Conservation (phyloP, 805 yeast genomes). For the Pichia cephalocereana region DNA sequence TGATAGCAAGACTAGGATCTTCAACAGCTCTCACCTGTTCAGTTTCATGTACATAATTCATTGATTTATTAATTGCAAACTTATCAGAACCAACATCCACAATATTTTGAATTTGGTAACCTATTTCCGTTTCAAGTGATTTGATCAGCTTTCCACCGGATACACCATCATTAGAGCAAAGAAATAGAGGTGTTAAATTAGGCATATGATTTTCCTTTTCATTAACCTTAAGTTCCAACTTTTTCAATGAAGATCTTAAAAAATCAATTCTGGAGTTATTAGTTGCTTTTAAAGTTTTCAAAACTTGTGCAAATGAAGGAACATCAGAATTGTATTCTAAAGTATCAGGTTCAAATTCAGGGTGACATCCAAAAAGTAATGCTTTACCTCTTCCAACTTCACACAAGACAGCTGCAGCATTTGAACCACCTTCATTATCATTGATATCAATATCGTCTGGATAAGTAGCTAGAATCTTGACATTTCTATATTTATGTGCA, state of each 20-base stretch:
- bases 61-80: constrained; percentile 38
- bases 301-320: constrained; percentile 25
- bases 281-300: constrained; percentile 31
- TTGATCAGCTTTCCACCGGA: constrained; percentile 27
- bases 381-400: constrained; percentile 68
- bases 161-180: constrained; percentile 34
- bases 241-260: constrained; percentile 44
- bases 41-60: constrained; percentile 18
- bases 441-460: constrained; percentile 44
- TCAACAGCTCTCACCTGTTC: constrained; percentile 30
- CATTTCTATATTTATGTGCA: constrained; percentile 50
- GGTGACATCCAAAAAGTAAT: constrained; percentile 78
- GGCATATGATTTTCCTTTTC: constrained; percentile 45
- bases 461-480: constrained; percentile 69
- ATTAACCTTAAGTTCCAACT: constrained; percentile 65
- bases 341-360: constrained; percentile 63
- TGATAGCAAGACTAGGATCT: constrained; percentile 48
- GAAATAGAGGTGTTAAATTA: constrained; percentile 54
- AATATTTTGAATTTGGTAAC: constrained; percentile 30
- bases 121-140: constrained; percentile 24
- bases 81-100: constrained; percentile 49
- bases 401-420: constrained; percentile 69
- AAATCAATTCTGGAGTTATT: constrained; percentile 47
- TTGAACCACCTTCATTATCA: constrained; percentile 18
- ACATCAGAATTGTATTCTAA: constrained; percentile 26